phyloP scores from a whole-genome alignment of 345 rosid species.

The Sisymbrium altissimum region DNA sequence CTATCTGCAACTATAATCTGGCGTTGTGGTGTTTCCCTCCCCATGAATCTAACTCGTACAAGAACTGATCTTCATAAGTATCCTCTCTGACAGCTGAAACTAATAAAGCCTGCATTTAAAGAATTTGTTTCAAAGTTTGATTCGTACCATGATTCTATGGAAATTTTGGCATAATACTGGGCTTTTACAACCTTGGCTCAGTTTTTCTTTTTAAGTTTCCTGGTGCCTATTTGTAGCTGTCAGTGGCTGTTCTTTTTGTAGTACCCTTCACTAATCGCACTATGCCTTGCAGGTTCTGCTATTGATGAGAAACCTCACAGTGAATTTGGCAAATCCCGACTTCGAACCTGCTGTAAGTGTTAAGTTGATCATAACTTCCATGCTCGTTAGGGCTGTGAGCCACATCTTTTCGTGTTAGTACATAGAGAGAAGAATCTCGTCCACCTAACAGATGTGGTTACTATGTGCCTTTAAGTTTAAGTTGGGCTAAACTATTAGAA shows the following conservation, averaged over 20 bases:
- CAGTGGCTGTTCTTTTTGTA: background rate
- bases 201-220: background rate
- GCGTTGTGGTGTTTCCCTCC: background rate
- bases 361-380: slow-evolving; percentile 12
- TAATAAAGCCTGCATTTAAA: background rate
- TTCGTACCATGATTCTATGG: background rate
- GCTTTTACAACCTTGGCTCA: background rate
- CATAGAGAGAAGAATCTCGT: background rate
- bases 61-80: background rate
- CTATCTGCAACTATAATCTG: background rate
- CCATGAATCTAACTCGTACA: background rate
- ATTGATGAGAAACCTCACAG: slow-evolving; percentile 93
- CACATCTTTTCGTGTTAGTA: background rate
- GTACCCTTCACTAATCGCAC: slow-evolving; percentile 12
- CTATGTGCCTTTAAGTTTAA: background rate
- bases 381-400: slow-evolving; percentile 1
- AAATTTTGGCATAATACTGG: background rate
- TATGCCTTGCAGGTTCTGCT: slow-evolving; percentile 60
- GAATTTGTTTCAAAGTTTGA: background rate
- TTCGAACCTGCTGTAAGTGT: slow-evolving; percentile 87
- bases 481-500: background rate
- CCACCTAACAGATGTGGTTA: background rate
- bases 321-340: slow-evolving; percentile 80
- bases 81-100: background rate
- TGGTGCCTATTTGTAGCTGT: background rate